Percentiles rank a stretch among this genome's conserved stretches.
Evolutionary conservation across 306 rosid species (phyloP).

Genomic region (Quercus ilex): DNA sequence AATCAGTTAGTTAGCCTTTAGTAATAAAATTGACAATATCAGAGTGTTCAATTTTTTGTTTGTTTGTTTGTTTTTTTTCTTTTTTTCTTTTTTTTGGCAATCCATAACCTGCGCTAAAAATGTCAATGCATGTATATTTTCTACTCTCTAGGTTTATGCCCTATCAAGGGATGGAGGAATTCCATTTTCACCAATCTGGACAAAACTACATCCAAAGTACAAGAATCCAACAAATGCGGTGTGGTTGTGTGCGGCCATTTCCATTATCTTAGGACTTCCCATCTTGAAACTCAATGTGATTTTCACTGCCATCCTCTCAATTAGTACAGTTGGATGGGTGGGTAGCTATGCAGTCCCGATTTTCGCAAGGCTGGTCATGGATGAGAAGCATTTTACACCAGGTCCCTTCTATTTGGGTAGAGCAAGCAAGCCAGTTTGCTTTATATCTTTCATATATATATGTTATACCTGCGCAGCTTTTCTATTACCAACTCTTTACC

Average conservation of each 20-base stretch:
- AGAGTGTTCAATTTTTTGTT: too few species aligned
- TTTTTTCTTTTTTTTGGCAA: fast-evolving
- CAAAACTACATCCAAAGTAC: background rate
- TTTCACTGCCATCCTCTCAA: background rate
- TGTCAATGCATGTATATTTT: background rate
- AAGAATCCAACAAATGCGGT: background rate
- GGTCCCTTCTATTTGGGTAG: constrained; percentile 9
- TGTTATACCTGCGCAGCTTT: background rate
- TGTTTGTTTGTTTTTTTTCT: too few species aligned
- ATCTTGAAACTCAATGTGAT: background rate
- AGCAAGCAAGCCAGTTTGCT: constrained; percentile 1
- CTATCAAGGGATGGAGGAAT: constrained; percentile 1
- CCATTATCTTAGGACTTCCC: background rate
- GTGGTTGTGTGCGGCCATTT: background rate
- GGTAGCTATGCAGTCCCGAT: background rate
- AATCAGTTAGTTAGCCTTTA: too few species aligned
- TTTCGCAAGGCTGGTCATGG: constrained; percentile 1
- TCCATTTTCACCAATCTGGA: background rate
- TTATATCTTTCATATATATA: background rate
- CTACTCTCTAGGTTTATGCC: background rate
- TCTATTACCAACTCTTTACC: background rate
- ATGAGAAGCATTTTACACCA: background rate
- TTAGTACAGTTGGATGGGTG: constrained; percentile 2
- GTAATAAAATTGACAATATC: too few species aligned
- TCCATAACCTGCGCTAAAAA: background rate